Evolutionary conservation across 805 yeast genomes (phyloP).

Genomic region (Saccharomycopsis fibuligera): DNA sequence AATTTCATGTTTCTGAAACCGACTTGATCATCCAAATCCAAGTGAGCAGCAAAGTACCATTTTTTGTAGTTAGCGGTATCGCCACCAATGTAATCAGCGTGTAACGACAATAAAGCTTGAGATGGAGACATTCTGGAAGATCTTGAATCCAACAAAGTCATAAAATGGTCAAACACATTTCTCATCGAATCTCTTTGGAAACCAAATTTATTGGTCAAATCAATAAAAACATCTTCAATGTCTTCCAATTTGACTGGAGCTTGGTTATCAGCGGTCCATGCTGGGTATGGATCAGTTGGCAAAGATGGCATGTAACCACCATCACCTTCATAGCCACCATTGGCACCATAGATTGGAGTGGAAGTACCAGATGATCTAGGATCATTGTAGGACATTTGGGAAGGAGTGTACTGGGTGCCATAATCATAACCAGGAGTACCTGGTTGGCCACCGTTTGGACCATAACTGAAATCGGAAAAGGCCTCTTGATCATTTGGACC

Average conservation of each 20-base stretch:
- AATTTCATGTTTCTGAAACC: constrained; percentile 78
- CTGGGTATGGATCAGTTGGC: constrained; percentile 94
- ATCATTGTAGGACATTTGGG: constrained; percentile 81
- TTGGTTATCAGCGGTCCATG: constrained; percentile 96
- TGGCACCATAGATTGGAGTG: constrained; percentile 83
- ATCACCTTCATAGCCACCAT: constrained; percentile 29
- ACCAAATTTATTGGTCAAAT: constrained; percentile 76
- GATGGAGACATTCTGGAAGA: constrained; percentile 87
- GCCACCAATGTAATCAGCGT: constrained; percentile 86
- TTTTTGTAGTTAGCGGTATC: constrained; percentile 78
- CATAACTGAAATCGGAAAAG: constrained; percentile 61
- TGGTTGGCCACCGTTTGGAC: constrained; percentile 42
- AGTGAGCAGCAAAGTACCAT: constrained; percentile 86
- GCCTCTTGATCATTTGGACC: constrained; percentile 49
- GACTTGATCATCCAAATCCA: constrained; percentile 77
- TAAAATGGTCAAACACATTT: constrained; percentile 83
- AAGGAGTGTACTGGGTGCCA: constrained; percentile 72
- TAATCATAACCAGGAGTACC: constrained; percentile 59
- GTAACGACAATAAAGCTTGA: constrained; percentile 74
- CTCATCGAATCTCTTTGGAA: constrained; percentile 92
- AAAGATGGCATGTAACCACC: constrained; percentile 56
- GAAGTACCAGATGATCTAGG: constrained; percentile 89
- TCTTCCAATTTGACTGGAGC: constrained; percentile 81
- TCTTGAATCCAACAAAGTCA: constrained; percentile 78
- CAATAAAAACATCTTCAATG: constrained; percentile 81